Percentiles rank a stretch among this genome's conserved stretches.
Evolutionary conservation across 2,329 filamentous ascomycete species (phyloP).

Genomic region (Pseudonectria foliicola): DNA sequence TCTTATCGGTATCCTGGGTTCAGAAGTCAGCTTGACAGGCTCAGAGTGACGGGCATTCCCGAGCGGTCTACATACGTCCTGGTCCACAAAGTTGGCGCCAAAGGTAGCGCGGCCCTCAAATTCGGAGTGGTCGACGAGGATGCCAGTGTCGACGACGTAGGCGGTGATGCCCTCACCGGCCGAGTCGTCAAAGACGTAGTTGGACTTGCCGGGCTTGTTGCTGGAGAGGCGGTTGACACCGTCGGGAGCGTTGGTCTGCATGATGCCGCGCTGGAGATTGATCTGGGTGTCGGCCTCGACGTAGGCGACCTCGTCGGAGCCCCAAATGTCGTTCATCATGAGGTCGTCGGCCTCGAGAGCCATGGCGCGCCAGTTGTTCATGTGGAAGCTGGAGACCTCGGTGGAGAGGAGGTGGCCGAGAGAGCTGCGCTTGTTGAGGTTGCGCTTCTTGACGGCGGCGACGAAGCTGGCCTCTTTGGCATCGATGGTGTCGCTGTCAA

Average conservation of each 20-base stretch:
- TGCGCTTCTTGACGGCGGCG: slow-evolving; percentile 47
- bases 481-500: slow-evolving; percentile 39
- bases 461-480: slow-evolving; percentile 43
- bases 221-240: slow-evolving; percentile 49
- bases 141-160: slow-evolving; percentile 61
- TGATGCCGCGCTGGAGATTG: slow-evolving; percentile 34
- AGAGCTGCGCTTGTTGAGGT: slow-evolving; percentile 44
- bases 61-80: slow-evolving; percentile 30
- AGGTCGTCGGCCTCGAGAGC: slow-evolving; percentile 43
- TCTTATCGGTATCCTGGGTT: slow-evolving; percentile 42
- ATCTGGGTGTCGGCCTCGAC: slow-evolving; percentile 48
- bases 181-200: slow-evolving; percentile 42
- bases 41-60: neutral
- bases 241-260: slow-evolving; percentile 46
- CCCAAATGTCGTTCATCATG: slow-evolving; percentile 43
- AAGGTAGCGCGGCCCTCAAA: slow-evolving; percentile 49
- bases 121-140: slow-evolving; percentile 47
- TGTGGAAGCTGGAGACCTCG: slow-evolving; percentile 37
- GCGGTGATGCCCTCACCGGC: slow-evolving; percentile 50
- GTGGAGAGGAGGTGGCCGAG: slow-evolving; percentile 42
- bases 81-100: slow-evolving; percentile 45
- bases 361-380: slow-evolving; percentile 47
- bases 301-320: slow-evolving; percentile 42
- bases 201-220: slow-evolving; percentile 22
- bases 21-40: slow-evolving; percentile 3